Conservation (phyloP, 352 stramenopile genomes). For the Phytophthora cajani region DNA sequence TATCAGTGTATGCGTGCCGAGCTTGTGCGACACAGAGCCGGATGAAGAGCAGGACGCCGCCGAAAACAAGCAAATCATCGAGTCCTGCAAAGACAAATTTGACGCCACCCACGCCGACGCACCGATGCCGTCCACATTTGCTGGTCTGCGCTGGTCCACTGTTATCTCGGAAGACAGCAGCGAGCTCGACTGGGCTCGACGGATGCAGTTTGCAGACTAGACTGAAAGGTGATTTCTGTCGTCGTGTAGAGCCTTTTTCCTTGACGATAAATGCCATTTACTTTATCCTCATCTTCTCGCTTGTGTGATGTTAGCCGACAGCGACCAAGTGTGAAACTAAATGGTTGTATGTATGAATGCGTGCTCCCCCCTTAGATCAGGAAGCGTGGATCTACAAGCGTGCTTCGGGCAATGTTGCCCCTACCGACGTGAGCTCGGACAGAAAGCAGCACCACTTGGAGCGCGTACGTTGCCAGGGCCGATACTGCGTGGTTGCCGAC, state of each 20-base stretch:
- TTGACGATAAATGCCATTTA: constrained; percentile 33
- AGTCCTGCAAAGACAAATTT: constrained; percentile 68
- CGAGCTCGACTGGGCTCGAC: constrained; percentile 81
- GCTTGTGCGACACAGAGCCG: constrained; percentile 57
- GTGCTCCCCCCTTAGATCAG: constrained; percentile 52
- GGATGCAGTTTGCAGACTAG: constrained; percentile 62
- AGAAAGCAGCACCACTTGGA: constrained; percentile 49
- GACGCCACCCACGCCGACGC: constrained; percentile 34
- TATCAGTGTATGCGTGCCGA: constrained; percentile 82
- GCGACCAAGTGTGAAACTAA: not conserved
- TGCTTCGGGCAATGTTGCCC: constrained; percentile 59
- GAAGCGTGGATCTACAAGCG: constrained; percentile 72
- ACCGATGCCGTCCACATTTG: constrained; percentile 56
- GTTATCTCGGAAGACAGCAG: constrained; percentile 87
- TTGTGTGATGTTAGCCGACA: constrained; percentile 5
- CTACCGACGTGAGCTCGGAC: constrained; percentile 48
- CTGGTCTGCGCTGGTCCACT: constrained; percentile 76
- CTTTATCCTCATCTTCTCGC: constrained; percentile 24
- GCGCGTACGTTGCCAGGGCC: constrained; percentile 64
- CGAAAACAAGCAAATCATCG: constrained; percentile 45
- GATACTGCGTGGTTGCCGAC: constrained; percentile 69
- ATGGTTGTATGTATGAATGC: not conserved
- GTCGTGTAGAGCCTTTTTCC: constrained; percentile 12
- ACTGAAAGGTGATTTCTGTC: constrained; percentile 29
- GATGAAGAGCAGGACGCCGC: constrained; percentile 34